phyloP scores from a whole-genome alignment of 257 asterid species.

The Solanum boliviense region DNA sequence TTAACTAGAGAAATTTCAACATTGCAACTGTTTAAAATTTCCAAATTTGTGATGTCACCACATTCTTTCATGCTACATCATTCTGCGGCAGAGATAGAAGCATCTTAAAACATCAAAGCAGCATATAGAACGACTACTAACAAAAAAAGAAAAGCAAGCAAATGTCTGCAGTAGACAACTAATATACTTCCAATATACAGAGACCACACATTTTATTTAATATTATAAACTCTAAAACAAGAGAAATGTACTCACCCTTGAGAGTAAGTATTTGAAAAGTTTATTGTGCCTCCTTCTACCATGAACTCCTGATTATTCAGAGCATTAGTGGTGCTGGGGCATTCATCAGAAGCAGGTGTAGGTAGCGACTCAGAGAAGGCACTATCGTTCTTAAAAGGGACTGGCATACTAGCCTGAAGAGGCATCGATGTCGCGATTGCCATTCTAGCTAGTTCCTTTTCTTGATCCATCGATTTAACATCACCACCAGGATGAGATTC shows the following conservation, averaged over 20 bases:
- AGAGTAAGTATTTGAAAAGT: not conserved
- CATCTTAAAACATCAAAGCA: not conserved
- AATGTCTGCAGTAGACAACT: not conserved
- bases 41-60: not conserved
- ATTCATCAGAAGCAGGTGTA: not conserved
- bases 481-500: not conserved
- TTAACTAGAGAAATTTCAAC: not conserved
- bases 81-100: not conserved
- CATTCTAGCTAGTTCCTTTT: not conserved
- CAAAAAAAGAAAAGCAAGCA: not conserved
- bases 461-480: not conserved
- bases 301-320: not conserved
- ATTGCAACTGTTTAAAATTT: not conserved
- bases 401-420: not conserved
- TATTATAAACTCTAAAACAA: not conserved
- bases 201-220: not conserved
- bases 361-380: not conserved
- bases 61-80: not conserved
- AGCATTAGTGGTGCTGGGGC: not conserved
- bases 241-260: not conserved
- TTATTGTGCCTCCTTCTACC: not conserved
- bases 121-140: not conserved
- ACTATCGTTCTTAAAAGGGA: not conserved
- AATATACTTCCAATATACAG: not conserved
- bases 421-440: not conserved